phyloP scores from a whole-genome alignment of 129 eudicot genomes.

The Lactuca sativa region DNA sequence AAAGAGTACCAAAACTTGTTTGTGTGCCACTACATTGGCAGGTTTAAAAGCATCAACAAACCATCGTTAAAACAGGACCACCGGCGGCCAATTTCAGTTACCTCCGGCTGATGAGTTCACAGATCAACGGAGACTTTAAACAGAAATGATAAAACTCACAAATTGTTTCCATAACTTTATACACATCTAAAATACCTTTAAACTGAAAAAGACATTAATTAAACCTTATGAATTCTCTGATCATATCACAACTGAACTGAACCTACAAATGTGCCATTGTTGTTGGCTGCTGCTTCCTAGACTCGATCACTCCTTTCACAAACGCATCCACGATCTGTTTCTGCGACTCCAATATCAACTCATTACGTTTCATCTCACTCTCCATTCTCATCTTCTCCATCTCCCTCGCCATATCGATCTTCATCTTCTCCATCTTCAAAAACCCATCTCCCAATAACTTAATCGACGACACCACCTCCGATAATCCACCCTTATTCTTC shows the following conservation, averaged over 20 bases:
- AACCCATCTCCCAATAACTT: conserved; percentile 75
- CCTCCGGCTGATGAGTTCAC: no score
- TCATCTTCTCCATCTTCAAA: conserved; percentile 80
- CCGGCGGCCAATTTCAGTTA: background rate
- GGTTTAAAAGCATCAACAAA: background rate
- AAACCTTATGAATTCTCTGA: background rate
- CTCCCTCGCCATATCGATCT: conserved; percentile 84
- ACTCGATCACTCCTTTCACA: conserved; percentile 59
- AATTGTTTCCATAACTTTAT: conserved; percentile 16
- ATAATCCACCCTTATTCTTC: conserved; percentile 35
- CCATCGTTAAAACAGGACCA: background rate
- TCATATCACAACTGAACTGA: background rate
- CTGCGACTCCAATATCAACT: conserved; percentile 69
- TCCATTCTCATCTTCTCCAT: conserved; percentile 74
- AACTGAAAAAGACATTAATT: background rate
- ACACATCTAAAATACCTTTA: conserved; percentile 17
- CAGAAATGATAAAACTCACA: background rate
- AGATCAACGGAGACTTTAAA: background rate
- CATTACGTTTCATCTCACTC: conserved; percentile 74
- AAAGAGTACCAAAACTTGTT: background rate
- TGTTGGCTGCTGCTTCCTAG: conserved; percentile 25
- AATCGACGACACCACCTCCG: conserved; percentile 62
- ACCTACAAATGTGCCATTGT: conserved; percentile 23
- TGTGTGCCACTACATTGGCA: background rate
- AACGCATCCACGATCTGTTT: conserved; percentile 73